phyloP scores from a whole-genome alignment of 139 green algal genomes.

The Nannochloris sp. region DNA sequence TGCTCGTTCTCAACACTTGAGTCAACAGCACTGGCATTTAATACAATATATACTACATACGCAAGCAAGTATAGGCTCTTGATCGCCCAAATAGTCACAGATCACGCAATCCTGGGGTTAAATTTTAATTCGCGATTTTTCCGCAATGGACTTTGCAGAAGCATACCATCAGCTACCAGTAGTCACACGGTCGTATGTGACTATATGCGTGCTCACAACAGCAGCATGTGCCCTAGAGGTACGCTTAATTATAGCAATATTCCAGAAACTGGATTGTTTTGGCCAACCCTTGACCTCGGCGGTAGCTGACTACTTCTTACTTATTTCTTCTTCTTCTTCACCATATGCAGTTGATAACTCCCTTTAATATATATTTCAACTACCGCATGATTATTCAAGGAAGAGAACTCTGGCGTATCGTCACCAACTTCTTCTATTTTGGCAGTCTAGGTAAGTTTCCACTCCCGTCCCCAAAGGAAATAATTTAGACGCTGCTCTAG shows the following conservation, averaged over 20 bases:
- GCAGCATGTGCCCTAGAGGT: conserved; percentile 91
- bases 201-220: conserved; percentile 88
- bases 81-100: too few species aligned
- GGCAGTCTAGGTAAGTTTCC: conserved; percentile 71
- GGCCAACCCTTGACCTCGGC: background rate
- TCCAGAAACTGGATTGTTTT: background rate
- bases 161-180: conserved; percentile 64
- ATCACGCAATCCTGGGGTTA: too few species aligned
- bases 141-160: conserved; percentile 25
- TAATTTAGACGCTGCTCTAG: background rate
- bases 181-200: conserved; percentile 93
- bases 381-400: conserved; percentile 80
- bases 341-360: conserved; percentile 77
- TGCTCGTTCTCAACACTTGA: too few species aligned
- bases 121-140: too few species aligned
- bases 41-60: too few species aligned
- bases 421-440: conserved; percentile 99
- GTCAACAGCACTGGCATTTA: too few species aligned
- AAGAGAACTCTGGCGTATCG: conserved; percentile 84
- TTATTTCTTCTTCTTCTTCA: background rate
- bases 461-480: background rate
- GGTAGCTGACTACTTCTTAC: background rate
- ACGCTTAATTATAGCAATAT: background rate
- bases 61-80: too few species aligned
- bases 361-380: conserved; percentile 98